A percentile compares a stretch with the other conserved stretches of the same genome.
phyloP scores from a whole-genome alignment of 257 asterid species.

The Jacaranda mimosifolia region DNA sequence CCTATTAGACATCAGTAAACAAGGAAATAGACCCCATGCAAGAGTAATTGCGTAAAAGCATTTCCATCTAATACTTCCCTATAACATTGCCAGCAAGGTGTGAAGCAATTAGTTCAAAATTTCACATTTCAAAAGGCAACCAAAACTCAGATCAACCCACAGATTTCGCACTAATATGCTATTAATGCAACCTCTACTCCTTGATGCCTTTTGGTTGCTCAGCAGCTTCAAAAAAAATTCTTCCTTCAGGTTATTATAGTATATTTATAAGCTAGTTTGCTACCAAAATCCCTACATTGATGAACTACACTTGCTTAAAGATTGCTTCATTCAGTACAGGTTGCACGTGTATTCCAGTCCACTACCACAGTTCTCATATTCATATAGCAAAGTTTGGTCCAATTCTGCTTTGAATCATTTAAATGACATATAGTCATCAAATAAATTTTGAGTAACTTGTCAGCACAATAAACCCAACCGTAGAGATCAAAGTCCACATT shows the following conservation, averaged over 20 bases:
- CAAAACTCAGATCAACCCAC: background rate
- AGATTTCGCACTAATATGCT: background rate
- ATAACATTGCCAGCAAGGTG: background rate
- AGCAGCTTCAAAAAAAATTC: conserved; percentile 14
- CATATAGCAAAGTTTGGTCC: background rate
- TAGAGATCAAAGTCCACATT: background rate
- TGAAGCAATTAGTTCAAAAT: background rate
- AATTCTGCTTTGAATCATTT: background rate
- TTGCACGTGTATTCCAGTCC: background rate
- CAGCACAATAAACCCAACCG: background rate
- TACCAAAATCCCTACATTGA: conserved; percentile 26
- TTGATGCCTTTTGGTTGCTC: background rate
- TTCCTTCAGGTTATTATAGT: background rate
- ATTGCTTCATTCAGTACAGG: conserved; percentile 5
- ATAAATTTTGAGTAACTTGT: background rate
- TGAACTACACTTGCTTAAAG: conserved; percentile 3
- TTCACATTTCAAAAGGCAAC: conserved; percentile 2
- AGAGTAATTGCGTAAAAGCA: background rate
- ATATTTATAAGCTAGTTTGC: conserved; percentile 8
- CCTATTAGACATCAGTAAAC: conserved; percentile 4
- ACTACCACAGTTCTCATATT: background rate
- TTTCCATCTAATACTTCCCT: background rate
- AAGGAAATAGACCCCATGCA: background rate
- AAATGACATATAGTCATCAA: background rate
- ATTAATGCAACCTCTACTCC: conserved; percentile 7